These are phyloP conservation scores for Trichoderma harzianum DNA, from an alignment of 2,329 filamentous ascomycete species.

Conservation along the genomic window DNA sequence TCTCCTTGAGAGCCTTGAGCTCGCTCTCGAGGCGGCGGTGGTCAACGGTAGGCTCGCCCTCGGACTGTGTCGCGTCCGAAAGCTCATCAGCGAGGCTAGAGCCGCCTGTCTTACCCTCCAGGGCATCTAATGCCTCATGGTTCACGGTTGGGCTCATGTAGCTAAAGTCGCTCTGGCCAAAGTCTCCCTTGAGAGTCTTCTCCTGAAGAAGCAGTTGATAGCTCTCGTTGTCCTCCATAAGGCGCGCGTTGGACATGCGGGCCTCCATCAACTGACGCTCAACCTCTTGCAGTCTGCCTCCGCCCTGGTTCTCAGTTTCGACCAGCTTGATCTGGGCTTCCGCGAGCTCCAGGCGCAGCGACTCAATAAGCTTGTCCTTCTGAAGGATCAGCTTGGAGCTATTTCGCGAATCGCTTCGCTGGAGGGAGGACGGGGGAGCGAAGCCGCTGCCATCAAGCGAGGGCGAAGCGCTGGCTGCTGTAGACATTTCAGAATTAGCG, in stretches of 20 bases:
- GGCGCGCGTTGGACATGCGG: slow-evolving; percentile 88
- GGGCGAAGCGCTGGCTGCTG: slow-evolving; percentile 56
- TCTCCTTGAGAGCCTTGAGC: slow-evolving; percentile 75
- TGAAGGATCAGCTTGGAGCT: slow-evolving; percentile 88
- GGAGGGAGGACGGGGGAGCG: slow-evolving; percentile 77
- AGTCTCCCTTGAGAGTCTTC: slow-evolving; percentile 92
- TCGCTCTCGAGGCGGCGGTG: slow-evolving; percentile 74
- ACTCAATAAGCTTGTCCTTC: slow-evolving; percentile 96
- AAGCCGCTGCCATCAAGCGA: slow-evolving; percentile 75
- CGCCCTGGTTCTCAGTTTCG: slow-evolving; percentile 89
- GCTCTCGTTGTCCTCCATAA: slow-evolving; percentile 99
- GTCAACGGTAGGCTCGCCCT: slow-evolving; percentile 49
- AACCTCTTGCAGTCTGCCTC: slow-evolving; percentile 82
- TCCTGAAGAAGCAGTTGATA: slow-evolving; percentile 94
- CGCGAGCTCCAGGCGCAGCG: slow-evolving; percentile 83
- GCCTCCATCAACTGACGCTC: slow-evolving; percentile 87
- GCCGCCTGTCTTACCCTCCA: slow-evolving; percentile 53
- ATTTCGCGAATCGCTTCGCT: slow-evolving; percentile 84
- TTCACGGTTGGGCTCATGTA: slow-evolving; percentile 58
- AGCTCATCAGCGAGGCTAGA: slow-evolving; percentile 85
- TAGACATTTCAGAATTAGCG: slow-evolving; percentile 23
- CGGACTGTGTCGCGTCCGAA: slow-evolving; percentile 41
- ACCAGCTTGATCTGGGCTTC: slow-evolving; percentile 94
- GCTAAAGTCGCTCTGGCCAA: slow-evolving; percentile 77
- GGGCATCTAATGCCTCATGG: slow-evolving; percentile 61